Conservation (phyloP, 805 yeast genomes). For the Scheffersomyces coipomensis region DNA sequence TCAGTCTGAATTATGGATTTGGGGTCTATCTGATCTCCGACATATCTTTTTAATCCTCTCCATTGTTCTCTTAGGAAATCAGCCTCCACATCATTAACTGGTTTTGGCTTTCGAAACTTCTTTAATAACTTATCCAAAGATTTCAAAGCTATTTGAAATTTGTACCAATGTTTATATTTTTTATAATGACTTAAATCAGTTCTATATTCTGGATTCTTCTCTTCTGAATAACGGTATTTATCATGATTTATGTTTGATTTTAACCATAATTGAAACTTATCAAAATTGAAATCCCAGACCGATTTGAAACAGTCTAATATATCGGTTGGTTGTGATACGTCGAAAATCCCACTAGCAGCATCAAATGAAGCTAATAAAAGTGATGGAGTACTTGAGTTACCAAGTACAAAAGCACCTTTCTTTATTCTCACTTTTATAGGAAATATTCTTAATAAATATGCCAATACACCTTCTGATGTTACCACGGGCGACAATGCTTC, state of each 20-base stretch:
- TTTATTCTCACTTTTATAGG: conserved; percentile 64
- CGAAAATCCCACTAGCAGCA: conserved; percentile 55
- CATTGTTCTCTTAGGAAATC: conserved; percentile 34
- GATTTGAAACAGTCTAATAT: conserved; percentile 56
- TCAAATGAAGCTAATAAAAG: conserved; percentile 62
- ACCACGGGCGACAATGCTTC: background rate
- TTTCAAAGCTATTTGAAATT: conserved; percentile 17
- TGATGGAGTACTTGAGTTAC: conserved; percentile 77
- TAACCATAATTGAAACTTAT: conserved; percentile 57
- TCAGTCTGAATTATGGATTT: conserved; percentile 30
- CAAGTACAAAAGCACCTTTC: conserved; percentile 74
- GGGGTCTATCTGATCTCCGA: conserved; percentile 36
- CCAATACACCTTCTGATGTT: conserved; percentile 6
- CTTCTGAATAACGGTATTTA: conserved; percentile 9
- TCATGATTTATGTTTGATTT: conserved; percentile 71
- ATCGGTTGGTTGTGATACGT: conserved; percentile 47
- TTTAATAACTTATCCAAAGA: conserved; percentile 6
- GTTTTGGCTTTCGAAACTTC: conserved; percentile 4
- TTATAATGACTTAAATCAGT: conserved; percentile 8
- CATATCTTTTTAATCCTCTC: conserved; percentile 77
- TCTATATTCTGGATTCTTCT: conserved; percentile 1
- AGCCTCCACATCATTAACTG: background rate
- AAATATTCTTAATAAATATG: conserved; percentile 32
- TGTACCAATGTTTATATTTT: conserved; percentile 21
- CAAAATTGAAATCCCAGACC: conserved; percentile 42